phyloP scores from a whole-genome alignment of 805 yeast genomes.

The Ogataea pignaliae region DNA sequence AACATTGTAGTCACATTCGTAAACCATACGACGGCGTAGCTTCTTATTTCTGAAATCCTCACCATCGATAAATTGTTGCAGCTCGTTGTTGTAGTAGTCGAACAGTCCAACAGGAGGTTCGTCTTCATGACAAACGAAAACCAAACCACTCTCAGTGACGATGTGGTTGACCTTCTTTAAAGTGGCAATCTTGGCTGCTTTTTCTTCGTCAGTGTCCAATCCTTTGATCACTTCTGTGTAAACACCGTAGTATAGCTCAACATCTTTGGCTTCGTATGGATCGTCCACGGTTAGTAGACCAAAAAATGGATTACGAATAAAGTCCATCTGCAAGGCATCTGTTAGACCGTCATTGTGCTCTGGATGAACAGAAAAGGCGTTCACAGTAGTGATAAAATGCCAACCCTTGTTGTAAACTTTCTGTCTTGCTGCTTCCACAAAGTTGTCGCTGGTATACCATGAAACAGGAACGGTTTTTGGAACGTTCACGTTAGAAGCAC shows the following conservation, averaged over 20 bases:
- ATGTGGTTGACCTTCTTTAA: constrained; percentile 20
- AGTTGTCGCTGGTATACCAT: constrained; percentile 26
- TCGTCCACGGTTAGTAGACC: constrained; percentile 23
- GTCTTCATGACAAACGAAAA: constrained; percentile 23
- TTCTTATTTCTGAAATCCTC: constrained; percentile 16
- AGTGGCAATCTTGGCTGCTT: constrained; percentile 4
- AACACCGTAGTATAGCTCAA: constrained; percentile 24
- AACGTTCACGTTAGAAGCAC: no score
- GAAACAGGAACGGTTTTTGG: constrained; percentile 21
- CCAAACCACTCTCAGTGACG: constrained; percentile 23
- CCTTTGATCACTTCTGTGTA: constrained; percentile 17
- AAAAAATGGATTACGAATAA: constrained; percentile 24
- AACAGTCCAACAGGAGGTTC: constrained; percentile 12
- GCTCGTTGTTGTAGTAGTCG: constrained; percentile 19
- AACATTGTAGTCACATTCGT: constrained; percentile 23
- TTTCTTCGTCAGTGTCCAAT: constrained; percentile 9
- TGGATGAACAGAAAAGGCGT: constrained; percentile 16
- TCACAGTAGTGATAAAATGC: constrained; percentile 22
- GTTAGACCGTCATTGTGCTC: constrained; percentile 11
- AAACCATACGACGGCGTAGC: constrained; percentile 19
- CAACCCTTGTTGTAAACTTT: constrained; percentile 26
- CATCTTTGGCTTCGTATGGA: constrained; percentile 8
- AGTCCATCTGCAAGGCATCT: constrained; percentile 23
- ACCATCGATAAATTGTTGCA: constrained; percentile 17
- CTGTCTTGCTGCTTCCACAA: constrained; percentile 17